Conservation (phyloP, 192 early-diverging fungal genomes). For the Allomyces javanicus region DNA sequence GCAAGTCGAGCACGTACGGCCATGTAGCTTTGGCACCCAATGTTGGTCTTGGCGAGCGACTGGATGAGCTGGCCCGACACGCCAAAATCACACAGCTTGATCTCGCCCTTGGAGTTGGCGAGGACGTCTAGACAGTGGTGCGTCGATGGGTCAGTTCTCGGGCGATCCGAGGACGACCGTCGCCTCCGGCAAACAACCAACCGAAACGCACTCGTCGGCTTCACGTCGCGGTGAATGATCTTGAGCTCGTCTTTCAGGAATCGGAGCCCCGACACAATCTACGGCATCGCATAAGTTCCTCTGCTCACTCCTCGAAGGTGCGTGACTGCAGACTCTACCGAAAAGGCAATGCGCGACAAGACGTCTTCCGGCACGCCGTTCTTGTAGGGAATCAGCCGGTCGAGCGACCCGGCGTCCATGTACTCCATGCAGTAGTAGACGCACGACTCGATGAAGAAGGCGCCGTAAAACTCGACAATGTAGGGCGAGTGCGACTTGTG, state of each 20-base stretch:
- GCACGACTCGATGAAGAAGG: conserved; percentile 87
- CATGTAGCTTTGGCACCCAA: conserved; percentile 91
- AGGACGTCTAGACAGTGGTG: conserved; percentile 32
- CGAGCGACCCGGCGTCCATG: conserved; percentile 91
- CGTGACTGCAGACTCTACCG: conserved; percentile 22
- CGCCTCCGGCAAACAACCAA: background rate
- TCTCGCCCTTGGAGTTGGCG: conserved; percentile 62
- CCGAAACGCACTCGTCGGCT: conserved; percentile 1
- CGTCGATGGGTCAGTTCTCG: too few species aligned
- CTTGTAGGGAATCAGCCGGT: conserved; percentile 45
- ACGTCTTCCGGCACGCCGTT: conserved; percentile 64
- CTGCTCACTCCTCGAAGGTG: background rate
- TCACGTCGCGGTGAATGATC: conserved; percentile 59
- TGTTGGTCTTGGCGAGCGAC: conserved; percentile 79
- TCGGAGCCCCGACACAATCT: conserved; percentile 63
- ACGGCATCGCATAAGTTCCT: conserved; percentile 3
- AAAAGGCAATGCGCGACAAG: conserved; percentile 47
- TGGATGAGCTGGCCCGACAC: conserved; percentile 75
- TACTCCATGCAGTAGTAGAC: conserved; percentile 97
- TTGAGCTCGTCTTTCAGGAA: conserved; percentile 72
- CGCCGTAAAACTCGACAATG: conserved; percentile 97
- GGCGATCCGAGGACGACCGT: too few species aligned
- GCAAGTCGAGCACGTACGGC: conserved; percentile 28
- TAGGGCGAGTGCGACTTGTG: conserved; percentile 68
- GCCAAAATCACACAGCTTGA: conserved; percentile 94